phyloP scores from a whole-genome alignment of 2,329 filamentous ascomycete genomes.

The Bipolaris bicolor region DNA sequence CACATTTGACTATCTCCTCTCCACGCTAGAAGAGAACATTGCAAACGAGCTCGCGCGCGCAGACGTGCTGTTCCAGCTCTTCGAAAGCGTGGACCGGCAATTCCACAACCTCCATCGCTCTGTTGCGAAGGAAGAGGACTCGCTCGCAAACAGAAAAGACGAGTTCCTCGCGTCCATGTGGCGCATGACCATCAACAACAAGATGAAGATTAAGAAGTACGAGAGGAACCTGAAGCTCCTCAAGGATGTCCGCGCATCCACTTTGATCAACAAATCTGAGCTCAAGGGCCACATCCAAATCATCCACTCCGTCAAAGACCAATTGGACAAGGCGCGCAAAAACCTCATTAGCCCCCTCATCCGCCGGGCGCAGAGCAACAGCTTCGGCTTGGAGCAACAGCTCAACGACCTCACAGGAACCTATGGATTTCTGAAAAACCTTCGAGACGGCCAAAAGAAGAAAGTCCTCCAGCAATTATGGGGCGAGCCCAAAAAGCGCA shows the following conservation, averaged over 20 bases:
- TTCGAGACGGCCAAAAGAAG: conserved; percentile 79
- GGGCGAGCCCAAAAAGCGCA: conserved; percentile 38
- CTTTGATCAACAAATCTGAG: conserved; percentile 84
- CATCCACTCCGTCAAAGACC: conserved; percentile 82
- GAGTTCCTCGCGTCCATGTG: conserved; percentile 85
- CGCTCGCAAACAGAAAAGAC: conserved; percentile 78
- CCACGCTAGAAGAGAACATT: conserved; percentile 87
- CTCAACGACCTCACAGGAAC: conserved; percentile 82
- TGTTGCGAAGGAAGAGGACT: conserved; percentile 81
- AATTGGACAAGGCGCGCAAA: conserved; percentile 80
- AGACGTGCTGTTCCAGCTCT: conserved; percentile 82
- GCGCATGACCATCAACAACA: conserved; percentile 82
- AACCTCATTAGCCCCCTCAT: conserved; percentile 87
- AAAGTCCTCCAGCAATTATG: conserved; percentile 81
- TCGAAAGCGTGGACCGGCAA: conserved; percentile 87
- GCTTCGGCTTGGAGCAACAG: conserved; percentile 81
- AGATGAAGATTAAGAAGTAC: conserved; percentile 80
- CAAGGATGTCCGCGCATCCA: conserved; percentile 77
- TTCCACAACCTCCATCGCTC: conserved; percentile 87
- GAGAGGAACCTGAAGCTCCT: conserved; percentile 87
- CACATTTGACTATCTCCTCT: conserved; percentile 86
- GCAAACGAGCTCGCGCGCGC: conserved; percentile 81
- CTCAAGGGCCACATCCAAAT: conserved; percentile 86
- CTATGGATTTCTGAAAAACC: conserved; percentile 75
- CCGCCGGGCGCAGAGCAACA: conserved; percentile 69